Base-by-base conservation (phyloP, 2,329 filamentous ascomycete genomes). In the Botrytis hyacinthi region DNA sequence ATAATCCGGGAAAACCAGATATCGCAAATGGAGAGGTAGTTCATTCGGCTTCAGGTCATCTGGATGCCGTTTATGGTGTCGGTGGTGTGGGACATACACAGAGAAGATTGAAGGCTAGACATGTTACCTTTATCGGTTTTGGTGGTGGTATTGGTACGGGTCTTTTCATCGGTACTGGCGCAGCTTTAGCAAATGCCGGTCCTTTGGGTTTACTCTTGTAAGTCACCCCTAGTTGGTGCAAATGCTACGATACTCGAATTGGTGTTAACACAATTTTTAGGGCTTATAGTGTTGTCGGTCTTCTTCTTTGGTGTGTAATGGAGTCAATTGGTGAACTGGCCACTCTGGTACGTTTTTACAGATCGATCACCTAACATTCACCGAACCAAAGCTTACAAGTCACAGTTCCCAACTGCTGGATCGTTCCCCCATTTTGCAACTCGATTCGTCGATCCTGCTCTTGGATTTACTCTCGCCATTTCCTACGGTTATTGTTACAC, bases 161-260 rank as follows among this genome's bases (percentile, higher is more conserved):
- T 80, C 81, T 87, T 10, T 88, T 87, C 78, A 83, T 87, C 70
- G 86, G 85, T 32, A 84, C 84, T 48, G 86, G 85, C 44, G 77
- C 80, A 63, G 83, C 84, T 4, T 82, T 87, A 70, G 82, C 83
- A 8, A 83, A 81, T 8, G 84, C 84, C 77, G 86, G 86, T n/a
- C 86, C 86, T 51, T 81, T 80, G 22, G 83, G 84, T 71, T 80
- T 85, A 29, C 80, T 86, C 51, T 79, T 86, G 72, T 76, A 44
- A 74, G 75, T 71, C 73, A 71, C 73, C 1, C 37, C 26, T 16
- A n/a, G 5, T 20, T 6, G 10, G 2, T 10, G 12, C 1, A 35
- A 0, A 16, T 16, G 1, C 10, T 26, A 32, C 20, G 3, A 26
- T 2, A 3, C 9, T 60, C 6, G 32, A 8, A 26, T 42, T 26